Conservation (phyloP, 805 yeast genomes). For the Wickerhamomyces tratensis region DNA sequence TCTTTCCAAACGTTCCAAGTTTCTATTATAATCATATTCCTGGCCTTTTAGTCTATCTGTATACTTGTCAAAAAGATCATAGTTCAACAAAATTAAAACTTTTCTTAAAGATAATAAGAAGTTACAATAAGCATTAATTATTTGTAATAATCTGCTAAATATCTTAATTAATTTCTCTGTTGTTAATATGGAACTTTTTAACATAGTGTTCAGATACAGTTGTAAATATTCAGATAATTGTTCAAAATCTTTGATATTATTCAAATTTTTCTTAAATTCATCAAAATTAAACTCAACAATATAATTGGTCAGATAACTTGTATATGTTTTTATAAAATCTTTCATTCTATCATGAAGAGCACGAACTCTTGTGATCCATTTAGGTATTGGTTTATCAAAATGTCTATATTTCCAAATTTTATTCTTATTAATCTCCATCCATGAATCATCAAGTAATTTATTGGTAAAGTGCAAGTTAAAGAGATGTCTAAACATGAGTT, state of each 20-base stretch:
- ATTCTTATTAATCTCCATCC: slow-evolving; percentile 61
- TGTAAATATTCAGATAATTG: slow-evolving; percentile 36
- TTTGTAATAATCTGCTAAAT: slow-evolving; percentile 34
- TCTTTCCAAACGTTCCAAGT: slow-evolving; percentile 29
- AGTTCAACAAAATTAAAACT: slow-evolving; percentile 39
- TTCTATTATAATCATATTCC: slow-evolving; percentile 28
- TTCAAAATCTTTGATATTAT: slow-evolving; percentile 28
- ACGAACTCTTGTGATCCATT: slow-evolving; percentile 47
- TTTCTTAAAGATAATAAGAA: slow-evolving; percentile 44
- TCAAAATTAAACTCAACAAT: slow-evolving; percentile 50
- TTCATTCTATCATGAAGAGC: slow-evolving; percentile 41
- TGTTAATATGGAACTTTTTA: slow-evolving; percentile 61
- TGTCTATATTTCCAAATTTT: slow-evolving; percentile 54
- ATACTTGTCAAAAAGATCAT: slow-evolving; percentile 29
- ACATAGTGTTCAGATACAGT: slow-evolving; percentile 48
- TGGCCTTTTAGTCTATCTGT: slow-evolving; percentile 28
- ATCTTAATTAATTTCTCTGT: slow-evolving; percentile 41
- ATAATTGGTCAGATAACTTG: slow-evolving; percentile 44
- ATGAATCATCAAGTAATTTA: slow-evolving; percentile 49
- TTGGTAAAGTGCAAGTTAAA: slow-evolving; percentile 54
- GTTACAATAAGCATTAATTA: slow-evolving; percentile 37
- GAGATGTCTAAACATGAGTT: slow-evolving; percentile 66
- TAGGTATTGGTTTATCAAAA: slow-evolving; percentile 31
- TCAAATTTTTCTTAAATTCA: slow-evolving; percentile 23
- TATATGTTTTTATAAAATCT: slow-evolving; percentile 44